These are phyloP conservation scores for Podosphaera fusca DNA, from an alignment of 2,329 filamentous ascomycete genomes.

Conservation along the genomic window DNA sequence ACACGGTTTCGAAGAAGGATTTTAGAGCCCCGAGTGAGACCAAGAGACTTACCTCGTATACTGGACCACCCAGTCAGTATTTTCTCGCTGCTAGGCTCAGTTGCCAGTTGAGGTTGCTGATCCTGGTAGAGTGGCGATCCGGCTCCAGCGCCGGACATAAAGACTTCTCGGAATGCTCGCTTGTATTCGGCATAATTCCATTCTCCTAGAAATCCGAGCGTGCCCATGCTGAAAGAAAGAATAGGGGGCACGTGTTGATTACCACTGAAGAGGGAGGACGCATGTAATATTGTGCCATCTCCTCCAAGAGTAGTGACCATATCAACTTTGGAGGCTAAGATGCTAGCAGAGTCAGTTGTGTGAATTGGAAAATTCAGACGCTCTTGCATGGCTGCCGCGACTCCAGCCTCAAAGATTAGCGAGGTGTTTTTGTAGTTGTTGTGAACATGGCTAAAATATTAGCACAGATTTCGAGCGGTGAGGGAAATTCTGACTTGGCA, in stretches of 20 bases:
- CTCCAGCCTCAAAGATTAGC: slow-evolving; percentile 58
- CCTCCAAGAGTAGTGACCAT: slow-evolving; percentile 77
- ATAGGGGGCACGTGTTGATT: slow-evolving; percentile 68
- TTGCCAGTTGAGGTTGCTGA: slow-evolving; percentile 13
- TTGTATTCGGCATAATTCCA: slow-evolving; percentile 94
- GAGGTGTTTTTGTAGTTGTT: slow-evolving; percentile 60
- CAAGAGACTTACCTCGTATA: slow-evolving; percentile 61
- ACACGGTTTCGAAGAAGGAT: slow-evolving; percentile 72
- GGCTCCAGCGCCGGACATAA: slow-evolving; percentile 47
- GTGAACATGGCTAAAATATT: slow-evolving; percentile 38
- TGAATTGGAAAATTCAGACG: slow-evolving; percentile 54
- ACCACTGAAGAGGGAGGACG: slow-evolving; percentile 67
- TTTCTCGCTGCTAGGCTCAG: slow-evolving; percentile 9
- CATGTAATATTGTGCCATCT: slow-evolving; percentile 74
- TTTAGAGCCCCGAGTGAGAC: slow-evolving; percentile 47
- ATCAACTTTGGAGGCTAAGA: slow-evolving; percentile 61
- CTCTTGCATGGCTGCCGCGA: slow-evolving; percentile 49
- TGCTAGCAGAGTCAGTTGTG: slow-evolving; percentile 15
- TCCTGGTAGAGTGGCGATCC: slow-evolving; percentile 15
- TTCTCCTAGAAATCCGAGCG: slow-evolving; percentile 80
- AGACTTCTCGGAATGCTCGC: slow-evolving; percentile 74
- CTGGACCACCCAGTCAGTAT: slow-evolving; percentile 41
- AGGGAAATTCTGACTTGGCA: slow-evolving; percentile 12
- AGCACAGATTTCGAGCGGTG: slow-evolving; percentile 1
- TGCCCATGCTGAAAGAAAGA: slow-evolving; percentile 90